Evolutionary conservation across 116 monocot genomes (phyloP), one percentile per base, ranked within the genome.

Genomic region (Dioscorea cayenensis): DNA sequence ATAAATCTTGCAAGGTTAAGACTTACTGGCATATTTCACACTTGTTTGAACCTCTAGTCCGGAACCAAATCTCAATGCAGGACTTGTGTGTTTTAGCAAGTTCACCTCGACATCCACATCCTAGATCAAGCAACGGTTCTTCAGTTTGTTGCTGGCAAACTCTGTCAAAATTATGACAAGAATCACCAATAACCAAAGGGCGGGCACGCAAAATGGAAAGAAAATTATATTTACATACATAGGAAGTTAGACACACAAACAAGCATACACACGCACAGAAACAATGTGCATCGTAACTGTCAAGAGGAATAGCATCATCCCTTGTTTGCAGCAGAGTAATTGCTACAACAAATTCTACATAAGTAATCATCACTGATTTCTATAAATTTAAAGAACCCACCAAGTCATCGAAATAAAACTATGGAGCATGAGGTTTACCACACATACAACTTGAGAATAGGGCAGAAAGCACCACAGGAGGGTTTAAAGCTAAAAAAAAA

Each of bases 21-120:
- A 88, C 92, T 87, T 82, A 95, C 95, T 92, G 95, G 86, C 95
- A 95, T 78, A 95, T 95, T 72, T 95, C 95, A 49, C 95, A 95
- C 72, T 87, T 92, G 78, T 95, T 95, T 74, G 95, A 95, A 71
- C 95, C 92, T 86, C 66, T 92, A 10, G 87, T 82, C 2, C 74
- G 87, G 66, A 95, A 95, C 95, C 92, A 95, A 68, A 76, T 75
- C 38, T 80, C 90, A 28, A 95, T 92, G 73, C 95, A 95, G 6
- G 92, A 85, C n/a, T 71, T 75, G 76, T 95, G 95, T 22, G 87
- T 83, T 76, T 90, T 90, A 10, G 95, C 85, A 65, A 92, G 90
- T 29, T 86, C 95, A 77, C 95, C 95, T 73, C 95, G 76, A 48
- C 95, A 95, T 80, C 77, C 75, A 70, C 95, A 95, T 71, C 95